Conservation (phyloP, 495 filamentous ascomycete species). For the Copromyces sp. region DNA sequence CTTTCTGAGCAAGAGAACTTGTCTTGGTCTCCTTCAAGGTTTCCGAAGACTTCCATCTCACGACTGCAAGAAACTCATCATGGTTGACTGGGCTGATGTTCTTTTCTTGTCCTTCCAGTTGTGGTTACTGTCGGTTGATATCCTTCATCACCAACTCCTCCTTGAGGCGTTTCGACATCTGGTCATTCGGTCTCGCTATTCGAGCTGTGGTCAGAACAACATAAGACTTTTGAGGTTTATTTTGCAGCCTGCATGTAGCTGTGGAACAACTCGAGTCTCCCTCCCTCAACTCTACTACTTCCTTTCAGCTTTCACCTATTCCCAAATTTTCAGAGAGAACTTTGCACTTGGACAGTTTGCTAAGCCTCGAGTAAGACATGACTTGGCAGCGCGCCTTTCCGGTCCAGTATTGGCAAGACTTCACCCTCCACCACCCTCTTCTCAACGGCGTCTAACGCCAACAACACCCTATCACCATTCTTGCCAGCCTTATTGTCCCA, state of each 20-base stretch:
- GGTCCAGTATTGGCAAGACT: neutral
- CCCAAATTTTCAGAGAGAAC: neutral
- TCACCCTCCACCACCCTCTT: neutral
- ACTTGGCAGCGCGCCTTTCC: neutral
- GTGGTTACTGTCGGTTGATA: neutral
- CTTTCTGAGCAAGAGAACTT: no score
- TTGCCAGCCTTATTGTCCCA: neutral
- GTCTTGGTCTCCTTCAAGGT: no score
- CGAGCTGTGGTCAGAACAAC: neutral
- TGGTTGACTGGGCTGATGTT: neutral
- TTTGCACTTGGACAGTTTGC: neutral
- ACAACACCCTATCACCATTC: neutral
- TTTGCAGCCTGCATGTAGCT: neutral
- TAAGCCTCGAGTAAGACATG: neutral
- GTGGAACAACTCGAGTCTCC: neutral
- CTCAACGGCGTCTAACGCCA: neutral
- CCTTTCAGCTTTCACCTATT: neutral
- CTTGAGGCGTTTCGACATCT: neutral
- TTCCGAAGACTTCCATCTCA: no score
- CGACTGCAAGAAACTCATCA: neutral
- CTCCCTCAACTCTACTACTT: neutral
- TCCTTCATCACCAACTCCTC: neutral
- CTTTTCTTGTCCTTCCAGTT: neutral
- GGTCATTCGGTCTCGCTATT: neutral
- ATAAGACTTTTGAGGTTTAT: neutral